Conservation (phyloP, 2,329 filamentous ascomycete species). For the Penicillium sp. region DNA sequence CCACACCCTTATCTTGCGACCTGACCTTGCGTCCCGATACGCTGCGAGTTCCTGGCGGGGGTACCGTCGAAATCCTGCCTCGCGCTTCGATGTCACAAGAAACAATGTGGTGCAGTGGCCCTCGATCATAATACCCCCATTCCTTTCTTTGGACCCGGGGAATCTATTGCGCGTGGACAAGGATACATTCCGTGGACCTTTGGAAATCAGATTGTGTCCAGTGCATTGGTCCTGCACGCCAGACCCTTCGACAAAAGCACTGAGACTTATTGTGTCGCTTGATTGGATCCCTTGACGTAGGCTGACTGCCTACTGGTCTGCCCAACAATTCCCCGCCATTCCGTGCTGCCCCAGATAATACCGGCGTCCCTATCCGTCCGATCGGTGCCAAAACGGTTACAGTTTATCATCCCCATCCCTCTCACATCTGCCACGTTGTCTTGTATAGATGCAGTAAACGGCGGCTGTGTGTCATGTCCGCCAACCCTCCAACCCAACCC, state of each 20-base stretch:
- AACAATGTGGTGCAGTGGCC: slow-evolving; percentile 26
- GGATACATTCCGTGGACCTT: slow-evolving; percentile 20
- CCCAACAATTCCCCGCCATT: slow-evolving; percentile 7
- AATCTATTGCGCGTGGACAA: slow-evolving; percentile 13
- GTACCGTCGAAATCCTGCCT: slow-evolving; percentile 5
- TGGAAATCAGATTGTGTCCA: slow-evolving; percentile 18
- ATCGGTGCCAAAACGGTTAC: slow-evolving; percentile 10
- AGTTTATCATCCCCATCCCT: slow-evolving; percentile 10
- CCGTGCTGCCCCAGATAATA: slow-evolving; percentile 5
- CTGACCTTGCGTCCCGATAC: slow-evolving; percentile 1
- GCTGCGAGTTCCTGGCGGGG: slow-evolving; percentile 5
- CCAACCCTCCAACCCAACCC: slow-evolving; percentile 37
- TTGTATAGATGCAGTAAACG: slow-evolving; percentile 38
- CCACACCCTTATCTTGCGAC: slow-evolving; percentile 12
- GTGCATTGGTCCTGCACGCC: slow-evolving; percentile 3
- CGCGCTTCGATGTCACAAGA: slow-evolving; percentile 17
- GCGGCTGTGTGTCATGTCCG: slow-evolving; percentile 43
- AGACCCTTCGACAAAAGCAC: slow-evolving; percentile 11
- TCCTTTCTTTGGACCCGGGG: slow-evolving; percentile 15
- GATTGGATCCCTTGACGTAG: slow-evolving; percentile 12
- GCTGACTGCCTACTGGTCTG: slow-evolving; percentile 7
- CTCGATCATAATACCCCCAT: slow-evolving; percentile 21
- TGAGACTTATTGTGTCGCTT: slow-evolving; percentile 11
- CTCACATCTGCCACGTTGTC: slow-evolving; percentile 13
- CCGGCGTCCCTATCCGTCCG: slow-evolving; percentile 4